Conservation (phyloP, 1,139 yeast species). For the Nakaseomyces bracarensis region DNA sequence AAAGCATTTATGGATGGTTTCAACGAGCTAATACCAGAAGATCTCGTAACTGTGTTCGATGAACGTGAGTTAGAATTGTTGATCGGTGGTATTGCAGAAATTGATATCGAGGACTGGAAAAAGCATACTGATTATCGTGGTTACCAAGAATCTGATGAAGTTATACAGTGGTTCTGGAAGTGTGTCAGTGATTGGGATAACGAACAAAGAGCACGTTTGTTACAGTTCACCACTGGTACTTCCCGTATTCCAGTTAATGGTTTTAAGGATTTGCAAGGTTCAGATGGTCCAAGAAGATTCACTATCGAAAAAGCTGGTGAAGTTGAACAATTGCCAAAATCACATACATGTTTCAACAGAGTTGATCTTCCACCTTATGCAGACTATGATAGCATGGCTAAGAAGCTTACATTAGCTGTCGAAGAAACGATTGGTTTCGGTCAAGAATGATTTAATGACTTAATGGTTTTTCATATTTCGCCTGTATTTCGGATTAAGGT, state of each 20-base stretch:
- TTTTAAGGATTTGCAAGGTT: slow-evolving; percentile 94
- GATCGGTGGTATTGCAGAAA: slow-evolving; percentile 97
- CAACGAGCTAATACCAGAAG: slow-evolving; percentile 95
- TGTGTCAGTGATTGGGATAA: slow-evolving; percentile 91
- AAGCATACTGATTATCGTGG: slow-evolving; percentile 98
- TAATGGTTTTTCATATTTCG: slow-evolving; percentile 1
- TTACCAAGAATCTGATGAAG: slow-evolving; percentile 92
- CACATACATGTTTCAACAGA: slow-evolving; percentile 92
- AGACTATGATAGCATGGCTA: slow-evolving; percentile 66
- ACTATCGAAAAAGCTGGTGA: slow-evolving; percentile 98
- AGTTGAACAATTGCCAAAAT: slow-evolving; percentile 83
- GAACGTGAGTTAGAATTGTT: slow-evolving; percentile 93
- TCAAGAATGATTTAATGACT: slow-evolving; percentile 52
- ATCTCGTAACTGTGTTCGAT: slow-evolving; percentile 89
- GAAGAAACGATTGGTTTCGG: slow-evolving; percentile 96
- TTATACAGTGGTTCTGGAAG: slow-evolving; percentile 97
- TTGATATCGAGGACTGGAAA: slow-evolving; percentile 97
- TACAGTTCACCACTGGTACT: slow-evolving; percentile 97
- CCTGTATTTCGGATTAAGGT: slow-evolving; percentile 2
- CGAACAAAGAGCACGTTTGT: slow-evolving; percentile 88
- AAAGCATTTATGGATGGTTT: slow-evolving; percentile 95
- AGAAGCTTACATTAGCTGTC: slow-evolving; percentile 77
- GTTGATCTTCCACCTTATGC: slow-evolving; percentile 83
- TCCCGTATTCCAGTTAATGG: slow-evolving; percentile 98
- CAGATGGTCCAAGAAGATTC: slow-evolving; percentile 97